Conservation (phyloP, 495 filamentous ascomycete species). For the Podospora pseudoanserina region DNA sequence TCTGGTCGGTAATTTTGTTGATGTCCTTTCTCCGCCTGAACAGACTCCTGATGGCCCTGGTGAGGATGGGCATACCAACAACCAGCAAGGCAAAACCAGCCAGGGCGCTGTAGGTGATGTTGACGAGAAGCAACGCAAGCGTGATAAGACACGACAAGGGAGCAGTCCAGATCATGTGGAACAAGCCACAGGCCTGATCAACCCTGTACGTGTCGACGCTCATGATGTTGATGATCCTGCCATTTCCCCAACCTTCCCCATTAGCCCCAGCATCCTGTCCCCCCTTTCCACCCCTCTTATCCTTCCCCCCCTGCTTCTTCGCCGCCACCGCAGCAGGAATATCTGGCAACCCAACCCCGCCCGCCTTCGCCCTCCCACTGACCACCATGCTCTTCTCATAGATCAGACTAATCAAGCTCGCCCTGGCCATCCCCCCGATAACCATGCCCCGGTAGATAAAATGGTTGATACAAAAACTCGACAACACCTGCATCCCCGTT, state of each 20-base stretch:
- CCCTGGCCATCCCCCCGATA: constrained; percentile 71
- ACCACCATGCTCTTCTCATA: constrained; percentile 82
- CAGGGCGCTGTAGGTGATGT: constrained; percentile 81
- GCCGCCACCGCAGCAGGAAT: constrained; percentile 36
- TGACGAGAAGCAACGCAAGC: constrained; percentile 73
- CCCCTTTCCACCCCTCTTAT: constrained; percentile 33
- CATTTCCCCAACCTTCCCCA: constrained; percentile 84
- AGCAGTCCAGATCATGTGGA: constrained; percentile 86
- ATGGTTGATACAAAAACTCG: constrained; percentile 71
- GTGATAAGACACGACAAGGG: constrained; percentile 75
- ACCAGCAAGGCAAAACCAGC: constrained; percentile 81
- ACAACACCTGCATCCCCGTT: constrained; percentile 67
- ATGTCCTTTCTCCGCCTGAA: constrained; percentile 69
- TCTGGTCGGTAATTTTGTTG: constrained; percentile 88
- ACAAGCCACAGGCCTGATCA: constrained; percentile 78
- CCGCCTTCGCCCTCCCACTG: constrained; percentile 73
- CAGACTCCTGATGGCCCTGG: constrained; percentile 65
- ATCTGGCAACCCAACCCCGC: constrained; percentile 43
- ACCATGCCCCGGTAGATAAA: constrained; percentile 81
- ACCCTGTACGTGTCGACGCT: constrained; percentile 87
- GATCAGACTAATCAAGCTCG: constrained; percentile 68
- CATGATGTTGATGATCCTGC: constrained; percentile 85
- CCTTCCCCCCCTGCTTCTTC: constrained; percentile 31
- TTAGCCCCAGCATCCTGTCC: constrained; percentile 50
- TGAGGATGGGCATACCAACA: constrained; percentile 70